A percentile compares a stretch with the other conserved stretches of the same genome.
Conservation (phyloP, 176 grass and related monocot species). For the Rhipidocladum racemiflorum region DNA sequence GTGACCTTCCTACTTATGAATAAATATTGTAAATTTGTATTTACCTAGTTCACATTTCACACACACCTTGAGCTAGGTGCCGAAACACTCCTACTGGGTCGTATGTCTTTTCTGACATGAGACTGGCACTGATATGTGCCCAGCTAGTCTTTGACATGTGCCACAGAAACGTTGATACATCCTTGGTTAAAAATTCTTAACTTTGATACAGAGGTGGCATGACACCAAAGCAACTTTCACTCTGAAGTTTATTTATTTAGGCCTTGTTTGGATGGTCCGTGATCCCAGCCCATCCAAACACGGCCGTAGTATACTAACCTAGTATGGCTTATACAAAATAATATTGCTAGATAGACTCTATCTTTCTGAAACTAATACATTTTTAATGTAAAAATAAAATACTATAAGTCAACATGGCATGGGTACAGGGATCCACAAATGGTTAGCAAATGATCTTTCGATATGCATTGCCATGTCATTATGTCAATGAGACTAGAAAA, state of each 20-base stretch:
- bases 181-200: neutral
- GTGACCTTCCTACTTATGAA: neutral
- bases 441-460: neutral
- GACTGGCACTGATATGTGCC: neutral
- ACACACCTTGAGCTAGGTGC: neutral
- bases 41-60: neutral
- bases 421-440: neutral
- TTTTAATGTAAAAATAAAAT: neutral
- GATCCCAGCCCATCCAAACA: neutral
- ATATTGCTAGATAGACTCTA: neutral
- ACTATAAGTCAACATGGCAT: neutral
- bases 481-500: neutral
- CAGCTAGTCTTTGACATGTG: neutral
- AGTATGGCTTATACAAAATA: neutral
- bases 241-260: neutral
- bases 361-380: neutral
- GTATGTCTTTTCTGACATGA: neutral
- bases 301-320: neutral
- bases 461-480: neutral
- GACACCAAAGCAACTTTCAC: constrained; percentile 3
- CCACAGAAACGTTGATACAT: neutral
- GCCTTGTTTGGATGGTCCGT: neutral
- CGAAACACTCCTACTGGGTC: neutral
- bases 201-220: neutral
- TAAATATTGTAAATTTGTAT: neutral